Evolutionary conservation across 2,329 filamentous ascomycete species (phyloP), one percentile per base, ranked within the genome.

Genomic region (Fusarium oligoseptatum): DNA sequence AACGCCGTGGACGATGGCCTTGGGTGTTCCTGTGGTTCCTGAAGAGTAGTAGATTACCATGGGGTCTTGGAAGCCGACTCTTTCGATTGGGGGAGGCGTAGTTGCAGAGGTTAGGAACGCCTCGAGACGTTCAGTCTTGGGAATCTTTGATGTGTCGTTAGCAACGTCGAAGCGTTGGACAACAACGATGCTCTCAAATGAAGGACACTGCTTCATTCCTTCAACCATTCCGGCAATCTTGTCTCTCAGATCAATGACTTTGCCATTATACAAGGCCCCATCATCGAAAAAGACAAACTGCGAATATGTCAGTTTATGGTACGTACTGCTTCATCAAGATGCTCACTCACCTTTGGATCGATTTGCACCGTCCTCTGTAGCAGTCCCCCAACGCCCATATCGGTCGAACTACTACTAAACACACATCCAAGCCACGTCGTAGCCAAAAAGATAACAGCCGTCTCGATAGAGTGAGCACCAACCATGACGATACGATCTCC

Each of bases 271-370:
- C 3, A 96, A 83, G 0, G 94, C 89, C 41, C 88, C 91, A 77
- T 97, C 94, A 76, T 97, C 95, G 78, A 96, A 91, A 80, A 97
- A 97, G n/a, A 97, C 86, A 80, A 90, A 94, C 82, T 89, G 41
- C 6, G 4, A 9, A 20, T 4, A 4, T 2, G 52, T 75, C 43
- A 76, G 72, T 24, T 34, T 34, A 2, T 1, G 12, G 15, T 4
- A 10, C 27, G 15, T 4, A 10, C 27, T 14, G 6, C 6, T 34
- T 20, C 34, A 24, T 24, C 24, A 24, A 24, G 24, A 24, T 24
- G 24, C 24, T 24, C 24, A 24, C 83, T 63, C 73, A 89, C 87
- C 84, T 90, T 92, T 5, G 95, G 94, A 74, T 92, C 87, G 69
- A 97, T 91, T 84, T 97, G 94, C 58, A 91, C 83, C 29, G 94